Percentiles rank a stretch among this genome's conserved stretches.
Evolutionary conservation across 257 asterid genomes (phyloP).

Genomic region (Nicotiana noctiflora): DNA sequence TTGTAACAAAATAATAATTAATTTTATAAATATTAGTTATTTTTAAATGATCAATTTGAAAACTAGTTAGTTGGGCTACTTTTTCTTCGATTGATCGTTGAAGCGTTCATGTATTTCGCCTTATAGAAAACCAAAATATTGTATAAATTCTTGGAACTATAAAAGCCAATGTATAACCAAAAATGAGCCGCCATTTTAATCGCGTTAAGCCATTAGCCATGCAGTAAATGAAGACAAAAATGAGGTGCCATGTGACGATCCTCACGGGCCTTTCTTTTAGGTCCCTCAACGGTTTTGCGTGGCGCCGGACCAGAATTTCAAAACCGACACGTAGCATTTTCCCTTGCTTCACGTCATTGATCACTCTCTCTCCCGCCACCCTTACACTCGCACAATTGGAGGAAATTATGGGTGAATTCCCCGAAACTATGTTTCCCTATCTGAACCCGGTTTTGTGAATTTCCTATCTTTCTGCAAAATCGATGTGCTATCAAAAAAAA

Average conservation of each 20-base stretch:
- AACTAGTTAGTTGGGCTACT: too few relatives aligned
- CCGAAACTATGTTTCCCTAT: not conserved
- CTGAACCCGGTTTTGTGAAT: not conserved
- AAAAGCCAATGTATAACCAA: too few relatives aligned
- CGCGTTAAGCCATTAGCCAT: not conserved
- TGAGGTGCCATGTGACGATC: not conserved
- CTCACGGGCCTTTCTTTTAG: not conserved
- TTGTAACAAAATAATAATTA: too few relatives aligned
- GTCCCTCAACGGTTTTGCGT: not conserved
- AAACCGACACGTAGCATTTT: not conserved
- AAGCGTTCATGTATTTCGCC: too few relatives aligned
- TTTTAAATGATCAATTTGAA: too few relatives aligned
- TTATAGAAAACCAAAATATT: too few relatives aligned
- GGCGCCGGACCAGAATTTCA: not conserved
- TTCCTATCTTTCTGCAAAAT: not conserved
- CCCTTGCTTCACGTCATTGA: slow-evolving; percentile 8
- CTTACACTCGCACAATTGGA: slow-evolving; percentile 8
- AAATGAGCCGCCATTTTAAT: too few relatives aligned
- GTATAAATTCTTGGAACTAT: too few relatives aligned
- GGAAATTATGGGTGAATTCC: not conserved
- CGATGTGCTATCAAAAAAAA: not conserved
- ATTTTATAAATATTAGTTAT: too few relatives aligned
- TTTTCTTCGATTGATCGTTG: too few relatives aligned
- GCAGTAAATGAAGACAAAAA: not conserved
- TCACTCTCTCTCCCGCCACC: slow-evolving; percentile 42